Conservation (phyloP, 805 yeast genomes). For the Lipomyces lipofer region DNA sequence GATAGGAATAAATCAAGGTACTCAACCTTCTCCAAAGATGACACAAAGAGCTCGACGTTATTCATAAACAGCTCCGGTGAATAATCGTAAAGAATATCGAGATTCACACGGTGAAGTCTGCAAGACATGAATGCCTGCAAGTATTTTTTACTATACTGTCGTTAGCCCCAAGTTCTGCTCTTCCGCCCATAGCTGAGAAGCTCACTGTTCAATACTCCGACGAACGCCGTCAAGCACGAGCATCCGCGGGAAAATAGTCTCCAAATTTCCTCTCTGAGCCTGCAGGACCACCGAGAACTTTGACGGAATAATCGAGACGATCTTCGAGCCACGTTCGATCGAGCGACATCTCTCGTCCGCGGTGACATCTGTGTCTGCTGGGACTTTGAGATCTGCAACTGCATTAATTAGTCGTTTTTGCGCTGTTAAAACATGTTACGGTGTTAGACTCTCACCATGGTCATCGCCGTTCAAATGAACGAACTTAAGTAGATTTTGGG, state of each 20-base stretch:
- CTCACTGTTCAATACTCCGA: conserved; percentile 61
- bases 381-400: conserved; percentile 39
- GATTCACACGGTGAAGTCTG: conserved; percentile 85
- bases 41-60: conserved; percentile 66
- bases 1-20: conserved; percentile 85
- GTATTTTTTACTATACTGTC: conserved; percentile 55
- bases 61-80: conserved; percentile 66
- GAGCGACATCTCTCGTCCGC: conserved; percentile 82
- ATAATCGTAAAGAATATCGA: conserved; percentile 88
- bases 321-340: conserved; percentile 87
- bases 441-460: no score
- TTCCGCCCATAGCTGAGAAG: no score
- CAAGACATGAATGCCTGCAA: conserved; percentile 77
- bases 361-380: conserved; percentile 38
- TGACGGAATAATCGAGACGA: conserved; percentile 79
- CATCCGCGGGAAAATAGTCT: conserved; percentile 89
- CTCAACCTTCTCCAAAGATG: conserved; percentile 69
- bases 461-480: conserved; percentile 54
- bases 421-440: no score
- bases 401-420: no score
- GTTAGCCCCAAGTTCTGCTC: no score
- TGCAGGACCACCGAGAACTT: conserved; percentile 81
- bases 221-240: conserved; percentile 87
- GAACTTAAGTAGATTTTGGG: conserved; percentile 79
- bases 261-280: conserved; percentile 95